Conservation (phyloP, 2,329 filamentous ascomycete genomes). For the Venturia aucupariae region DNA sequence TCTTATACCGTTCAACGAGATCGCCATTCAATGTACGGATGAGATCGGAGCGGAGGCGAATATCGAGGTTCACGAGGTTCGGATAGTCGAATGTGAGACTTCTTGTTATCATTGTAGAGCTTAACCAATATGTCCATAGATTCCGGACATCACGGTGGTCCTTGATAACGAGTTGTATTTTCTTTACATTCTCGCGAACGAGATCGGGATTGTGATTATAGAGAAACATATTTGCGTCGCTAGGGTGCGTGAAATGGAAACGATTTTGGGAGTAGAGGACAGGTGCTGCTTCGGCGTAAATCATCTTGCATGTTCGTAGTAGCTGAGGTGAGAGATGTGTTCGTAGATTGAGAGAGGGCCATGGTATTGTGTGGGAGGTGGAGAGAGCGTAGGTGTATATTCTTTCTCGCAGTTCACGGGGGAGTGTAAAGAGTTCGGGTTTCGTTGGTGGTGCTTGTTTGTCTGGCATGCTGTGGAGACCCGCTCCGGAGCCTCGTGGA, state of each 20-base stretch:
- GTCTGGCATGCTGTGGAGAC: background rate
- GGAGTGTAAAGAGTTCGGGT: constrained; percentile 25
- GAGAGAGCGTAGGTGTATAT: constrained; percentile 27
- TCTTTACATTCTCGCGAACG: constrained; percentile 21
- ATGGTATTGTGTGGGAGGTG: constrained; percentile 19
- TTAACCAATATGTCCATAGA: constrained; percentile 29
- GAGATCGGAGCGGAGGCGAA: background rate
- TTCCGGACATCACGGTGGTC: constrained; percentile 28
- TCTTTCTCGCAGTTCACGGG: constrained; percentile 28
- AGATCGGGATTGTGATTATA: constrained; percentile 24
- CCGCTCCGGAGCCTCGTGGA: background rate
- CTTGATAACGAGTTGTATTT: constrained; percentile 27
- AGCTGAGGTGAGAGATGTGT: constrained; percentile 22
- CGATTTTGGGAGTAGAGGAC: constrained; percentile 29
- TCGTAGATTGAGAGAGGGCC: constrained; percentile 16
- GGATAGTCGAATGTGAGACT: constrained; percentile 28
- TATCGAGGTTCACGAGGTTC: constrained; percentile 17
- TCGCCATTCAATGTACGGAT: background rate
- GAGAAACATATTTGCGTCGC: constrained; percentile 32
- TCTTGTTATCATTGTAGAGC: constrained; percentile 23
- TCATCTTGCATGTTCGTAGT: constrained; percentile 22
- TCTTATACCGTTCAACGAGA: constrained; percentile 6
- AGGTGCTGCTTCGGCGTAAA: constrained; percentile 26
- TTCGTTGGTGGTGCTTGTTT: background rate
- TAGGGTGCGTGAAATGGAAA: constrained; percentile 31